A percentile compares a stretch with the other conserved stretches of the same genome.
Conservation (phyloP, 2,329 filamentous ascomycete genomes). For the Aureobasidium sp. region DNA sequence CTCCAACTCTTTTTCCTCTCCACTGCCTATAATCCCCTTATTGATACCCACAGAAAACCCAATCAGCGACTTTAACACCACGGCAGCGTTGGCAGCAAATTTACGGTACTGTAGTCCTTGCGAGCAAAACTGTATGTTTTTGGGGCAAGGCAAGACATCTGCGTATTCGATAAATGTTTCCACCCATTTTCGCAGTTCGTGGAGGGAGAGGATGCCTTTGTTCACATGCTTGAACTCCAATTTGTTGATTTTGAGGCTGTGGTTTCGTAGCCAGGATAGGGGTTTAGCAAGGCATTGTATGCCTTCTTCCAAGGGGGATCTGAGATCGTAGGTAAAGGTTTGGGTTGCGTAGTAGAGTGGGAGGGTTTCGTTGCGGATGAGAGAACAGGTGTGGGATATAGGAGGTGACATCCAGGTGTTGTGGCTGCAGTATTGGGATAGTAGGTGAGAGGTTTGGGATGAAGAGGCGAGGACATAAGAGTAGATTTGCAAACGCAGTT, state of each 20-base stretch:
- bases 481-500: conserved; percentile 7
- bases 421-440: neutral
- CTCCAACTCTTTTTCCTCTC: neutral
- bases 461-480: neutral
- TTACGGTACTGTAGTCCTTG: neutral
- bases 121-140: neutral
- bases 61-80: neutral
- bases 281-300: neutral
- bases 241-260: neutral
- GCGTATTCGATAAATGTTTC: neutral
- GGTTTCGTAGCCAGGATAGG: neutral
- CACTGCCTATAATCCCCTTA: neutral
- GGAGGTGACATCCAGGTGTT: neutral
- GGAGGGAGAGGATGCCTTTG: neutral
- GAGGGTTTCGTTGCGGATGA: neutral
- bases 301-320: neutral
- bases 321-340: conserved; percentile 6
- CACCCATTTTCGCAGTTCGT: neutral
- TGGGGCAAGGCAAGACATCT: neutral
- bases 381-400: neutral
- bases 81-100: neutral
- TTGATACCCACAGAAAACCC: neutral
- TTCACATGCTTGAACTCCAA: neutral
- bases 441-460: neutral
- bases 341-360: neutral